Conservation (phyloP, 2,329 filamentous ascomycete species). For the Coniochaeta sp. region DNA sequence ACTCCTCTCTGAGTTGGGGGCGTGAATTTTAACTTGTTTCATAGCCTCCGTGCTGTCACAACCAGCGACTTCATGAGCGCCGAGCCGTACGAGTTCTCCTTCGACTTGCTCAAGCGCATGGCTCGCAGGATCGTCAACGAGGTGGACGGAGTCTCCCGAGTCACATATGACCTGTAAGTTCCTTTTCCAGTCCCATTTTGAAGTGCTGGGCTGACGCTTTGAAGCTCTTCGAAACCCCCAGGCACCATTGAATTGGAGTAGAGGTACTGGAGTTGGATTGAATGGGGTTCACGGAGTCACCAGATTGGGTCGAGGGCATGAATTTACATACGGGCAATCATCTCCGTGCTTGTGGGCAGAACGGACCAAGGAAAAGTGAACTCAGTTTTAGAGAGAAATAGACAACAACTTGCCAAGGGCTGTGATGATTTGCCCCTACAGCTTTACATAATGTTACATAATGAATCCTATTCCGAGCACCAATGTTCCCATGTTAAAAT, state of each 20-base stretch:
- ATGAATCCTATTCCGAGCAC: no score
- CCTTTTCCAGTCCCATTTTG: not conserved
- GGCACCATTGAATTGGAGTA: not conserved
- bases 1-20: not conserved
- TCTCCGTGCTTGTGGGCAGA: no score
- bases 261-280: not conserved
- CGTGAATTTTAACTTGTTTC: not conserved
- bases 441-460: no score
- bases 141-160: slow-evolving; percentile 64
- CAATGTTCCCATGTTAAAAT: no score
- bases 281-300: no score
- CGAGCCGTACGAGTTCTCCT: slow-evolving; percentile 59
- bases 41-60: slow-evolving; percentile 33
- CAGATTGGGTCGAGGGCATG: no score
- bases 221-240: not conserved
- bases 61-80: slow-evolving; percentile 68
- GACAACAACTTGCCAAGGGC: no score
- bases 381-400: no score
- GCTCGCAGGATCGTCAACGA: slow-evolving; percentile 67
- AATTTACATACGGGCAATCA: no score
- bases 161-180: slow-evolving; percentile 51
- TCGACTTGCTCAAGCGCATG: slow-evolving; percentile 58
- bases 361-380: no score
- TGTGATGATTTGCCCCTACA: no score
- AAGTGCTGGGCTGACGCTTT: not conserved